phyloP scores from a whole-genome alignment of 1,284 basidiomycete genomes.

The Peniophora sp. region DNA sequence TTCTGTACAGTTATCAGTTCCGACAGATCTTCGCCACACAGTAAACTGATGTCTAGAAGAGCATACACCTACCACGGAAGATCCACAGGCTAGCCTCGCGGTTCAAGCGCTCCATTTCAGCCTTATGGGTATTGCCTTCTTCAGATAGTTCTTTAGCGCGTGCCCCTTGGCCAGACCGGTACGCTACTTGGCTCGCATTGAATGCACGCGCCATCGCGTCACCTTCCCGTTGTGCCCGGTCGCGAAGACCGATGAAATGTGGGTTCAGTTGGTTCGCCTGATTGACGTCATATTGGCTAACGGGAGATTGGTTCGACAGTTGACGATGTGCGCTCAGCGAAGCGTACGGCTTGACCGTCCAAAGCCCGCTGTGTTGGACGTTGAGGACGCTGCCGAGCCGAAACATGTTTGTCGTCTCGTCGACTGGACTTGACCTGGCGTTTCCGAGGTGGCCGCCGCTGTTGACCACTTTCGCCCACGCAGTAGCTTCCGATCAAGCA shows the following conservation, averaged over 20 bases:
- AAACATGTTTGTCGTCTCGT: no score
- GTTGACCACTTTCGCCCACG: no score
- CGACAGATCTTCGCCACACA: not conserved
- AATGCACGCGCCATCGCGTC: conserved; percentile 67
- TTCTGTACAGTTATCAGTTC: not conserved
- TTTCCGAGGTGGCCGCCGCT: no score
- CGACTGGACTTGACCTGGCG: no score
- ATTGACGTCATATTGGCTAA: conserved; percentile 42
- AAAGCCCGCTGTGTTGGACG: no score
- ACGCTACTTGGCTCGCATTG: conserved; percentile 61
- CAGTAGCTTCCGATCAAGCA: no score
- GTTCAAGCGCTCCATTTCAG: conserved; percentile 77
- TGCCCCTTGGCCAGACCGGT: conserved; percentile 65
- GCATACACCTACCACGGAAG: conserved; percentile 50
- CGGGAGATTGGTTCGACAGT: no score
- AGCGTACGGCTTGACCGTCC: no score
- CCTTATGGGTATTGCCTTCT: conserved; percentile 78
- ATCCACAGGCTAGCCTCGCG: conserved; percentile 87
- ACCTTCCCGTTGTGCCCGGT: conserved; percentile 67
- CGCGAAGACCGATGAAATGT: conserved; percentile 62
- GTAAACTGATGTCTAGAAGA: not conserved
- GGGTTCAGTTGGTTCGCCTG: conserved; percentile 63
- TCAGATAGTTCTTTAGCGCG: conserved; percentile 79
- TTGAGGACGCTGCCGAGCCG: no score
- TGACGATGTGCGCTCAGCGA: no score